These are phyloP conservation scores for Leccinum truebloodii DNA, from an alignment of 768 basidiomycete genomes.

Conservation along the genomic window DNA sequence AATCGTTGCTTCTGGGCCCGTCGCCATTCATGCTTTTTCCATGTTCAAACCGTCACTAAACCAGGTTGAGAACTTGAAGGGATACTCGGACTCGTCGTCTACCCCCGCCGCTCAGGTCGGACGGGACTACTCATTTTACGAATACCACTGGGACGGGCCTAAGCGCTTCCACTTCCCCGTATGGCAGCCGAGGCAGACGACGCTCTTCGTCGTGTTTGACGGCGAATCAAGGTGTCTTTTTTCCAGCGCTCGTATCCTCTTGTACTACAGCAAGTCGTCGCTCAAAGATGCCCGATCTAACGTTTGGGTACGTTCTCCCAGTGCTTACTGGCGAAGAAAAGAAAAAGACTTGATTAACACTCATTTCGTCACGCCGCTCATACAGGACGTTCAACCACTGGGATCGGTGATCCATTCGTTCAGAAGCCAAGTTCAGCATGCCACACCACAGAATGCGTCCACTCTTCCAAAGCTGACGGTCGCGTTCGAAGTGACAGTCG, in stretches of 20 bases:
- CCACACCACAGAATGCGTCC: constrained; percentile 14
- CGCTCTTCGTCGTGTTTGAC: constrained; percentile 25
- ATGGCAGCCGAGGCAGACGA: constrained; percentile 27
- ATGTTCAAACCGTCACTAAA: not conserved
- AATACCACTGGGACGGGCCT: constrained; percentile 27
- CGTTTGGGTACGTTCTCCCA: constrained; percentile 21
- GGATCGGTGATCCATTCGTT: constrained; percentile 14
- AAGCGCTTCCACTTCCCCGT: constrained; percentile 22
- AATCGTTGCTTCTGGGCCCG: not conserved
- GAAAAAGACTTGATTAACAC: no score
- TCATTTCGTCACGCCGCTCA: no score
- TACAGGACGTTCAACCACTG: constrained; percentile 22
- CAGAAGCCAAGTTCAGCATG: constrained; percentile 2
- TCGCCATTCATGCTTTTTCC: not conserved
- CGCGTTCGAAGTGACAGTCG: constrained; percentile 22
- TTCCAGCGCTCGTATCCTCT: constrained; percentile 22
- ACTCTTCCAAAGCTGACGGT: constrained; percentile 22
- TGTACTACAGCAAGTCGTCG: constrained; percentile 15
- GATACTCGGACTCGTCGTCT: not conserved
- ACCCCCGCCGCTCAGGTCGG: not conserved
- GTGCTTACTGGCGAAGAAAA: not conserved
- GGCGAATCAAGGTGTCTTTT: constrained; percentile 22
- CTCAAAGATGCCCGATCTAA: constrained; percentile 12
- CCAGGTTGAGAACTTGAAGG: not conserved
- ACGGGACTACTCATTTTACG: constrained; percentile 15